Conservation (phyloP, 1,284 basidiomycete genomes). For the Veloboletus limbatus region DNA sequence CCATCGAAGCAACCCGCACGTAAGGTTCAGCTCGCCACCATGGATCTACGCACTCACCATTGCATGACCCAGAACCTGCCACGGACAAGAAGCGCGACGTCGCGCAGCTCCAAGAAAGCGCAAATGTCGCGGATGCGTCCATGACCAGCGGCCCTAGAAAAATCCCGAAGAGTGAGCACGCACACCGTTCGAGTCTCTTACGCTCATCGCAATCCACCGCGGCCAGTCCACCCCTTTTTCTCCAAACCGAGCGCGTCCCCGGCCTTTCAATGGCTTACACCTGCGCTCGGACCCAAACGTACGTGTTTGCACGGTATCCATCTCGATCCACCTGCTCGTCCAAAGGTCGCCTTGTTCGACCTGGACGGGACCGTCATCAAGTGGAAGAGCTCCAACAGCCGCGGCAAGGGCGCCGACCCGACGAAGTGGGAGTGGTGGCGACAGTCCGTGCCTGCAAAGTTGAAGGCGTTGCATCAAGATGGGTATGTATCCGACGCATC, state of each 20-base stretch:
- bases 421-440: slow-evolving; percentile 80
- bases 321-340: slow-evolving; percentile 44
- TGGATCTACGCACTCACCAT: slow-evolving; percentile 5
- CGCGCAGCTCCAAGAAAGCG: slow-evolving; percentile 14
- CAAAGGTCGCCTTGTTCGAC: slow-evolving; percentile 79
- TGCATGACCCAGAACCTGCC: slow-evolving; percentile 7
- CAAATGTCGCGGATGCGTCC: slow-evolving; percentile 18
- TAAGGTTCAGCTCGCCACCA: slow-evolving; percentile 12
- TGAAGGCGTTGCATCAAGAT: slow-evolving; percentile 56
- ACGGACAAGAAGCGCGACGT: slow-evolving; percentile 19
- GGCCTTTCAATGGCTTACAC: slow-evolving; percentile 57
- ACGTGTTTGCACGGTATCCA: slow-evolving; percentile 66
- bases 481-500: slow-evolving; percentile 55
- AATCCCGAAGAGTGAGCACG: slow-evolving; percentile 27
- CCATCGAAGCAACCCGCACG: slow-evolving; percentile 10
- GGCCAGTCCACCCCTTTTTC: slow-evolving; percentile 43
- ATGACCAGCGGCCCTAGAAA: slow-evolving; percentile 19
- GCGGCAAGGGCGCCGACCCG: slow-evolving; percentile 38
- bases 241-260: slow-evolving; percentile 22
- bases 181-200: not conserved
- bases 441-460: slow-evolving; percentile 56
- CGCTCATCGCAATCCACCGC: not conserved
- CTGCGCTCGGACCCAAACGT: slow-evolving; percentile 49
- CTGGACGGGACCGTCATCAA: slow-evolving; percentile 87
- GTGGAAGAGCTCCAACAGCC: slow-evolving; percentile 44